phyloP scores from a whole-genome alignment of 345 rosid species.

The Populus simonii region DNA sequence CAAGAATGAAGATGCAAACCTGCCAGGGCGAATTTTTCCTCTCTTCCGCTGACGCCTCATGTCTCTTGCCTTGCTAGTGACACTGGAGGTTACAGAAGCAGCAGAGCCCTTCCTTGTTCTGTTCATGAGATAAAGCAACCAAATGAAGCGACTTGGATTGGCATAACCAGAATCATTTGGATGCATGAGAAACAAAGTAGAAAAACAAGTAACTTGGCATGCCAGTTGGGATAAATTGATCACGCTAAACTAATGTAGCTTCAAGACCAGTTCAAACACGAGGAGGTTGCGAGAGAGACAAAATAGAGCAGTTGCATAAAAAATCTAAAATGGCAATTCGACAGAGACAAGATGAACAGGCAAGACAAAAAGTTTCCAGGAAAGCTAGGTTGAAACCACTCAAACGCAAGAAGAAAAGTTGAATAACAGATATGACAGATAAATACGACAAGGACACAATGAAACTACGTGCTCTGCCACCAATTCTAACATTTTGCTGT shows the following conservation, averaged over 20 bases:
- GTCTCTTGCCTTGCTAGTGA: slow-evolving; percentile 66
- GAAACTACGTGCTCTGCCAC: background rate
- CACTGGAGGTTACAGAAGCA: slow-evolving; percentile 63
- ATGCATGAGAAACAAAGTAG: background rate
- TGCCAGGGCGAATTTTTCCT: slow-evolving; percentile 93
- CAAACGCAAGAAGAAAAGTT: background rate
- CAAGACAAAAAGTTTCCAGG: background rate
- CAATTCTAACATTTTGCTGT: background rate
- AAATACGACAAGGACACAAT: background rate
- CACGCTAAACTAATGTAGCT: background rate
- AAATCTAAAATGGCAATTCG: background rate
- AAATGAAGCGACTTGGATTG: slow-evolving; percentile 6
- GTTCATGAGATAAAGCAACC: slow-evolving; percentile 23
- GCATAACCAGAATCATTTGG: background rate
- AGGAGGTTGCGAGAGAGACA: background rate
- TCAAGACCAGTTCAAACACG: background rate
- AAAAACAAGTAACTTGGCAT: background rate
- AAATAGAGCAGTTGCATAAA: background rate
- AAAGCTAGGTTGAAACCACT: background rate
- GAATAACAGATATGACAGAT: background rate
- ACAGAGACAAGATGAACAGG: background rate
- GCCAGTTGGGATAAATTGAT: background rate
- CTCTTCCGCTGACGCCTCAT: slow-evolving; percentile 62
- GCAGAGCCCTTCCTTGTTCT: slow-evolving; percentile 75
- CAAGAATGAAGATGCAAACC: slow-evolving; percentile 40